Evolutionary conservation across 176 grass and related monocot species (phyloP).

Genomic region (Carex littledalei): DNA sequence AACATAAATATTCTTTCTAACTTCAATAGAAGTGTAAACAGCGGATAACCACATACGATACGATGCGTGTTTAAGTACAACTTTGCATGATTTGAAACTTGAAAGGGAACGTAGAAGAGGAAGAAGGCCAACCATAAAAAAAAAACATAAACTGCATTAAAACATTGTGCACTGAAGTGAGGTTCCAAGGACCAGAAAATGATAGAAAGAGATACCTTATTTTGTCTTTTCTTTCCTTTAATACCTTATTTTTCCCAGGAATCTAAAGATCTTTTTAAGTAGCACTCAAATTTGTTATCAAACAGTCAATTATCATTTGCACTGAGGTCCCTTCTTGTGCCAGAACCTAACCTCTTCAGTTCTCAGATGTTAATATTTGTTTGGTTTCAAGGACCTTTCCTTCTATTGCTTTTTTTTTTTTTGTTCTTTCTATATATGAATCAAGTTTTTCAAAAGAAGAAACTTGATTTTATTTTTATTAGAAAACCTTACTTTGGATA

Average conservation of each 20-base stretch:
- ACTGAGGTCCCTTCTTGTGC: not conserved
- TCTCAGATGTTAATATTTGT: not conserved
- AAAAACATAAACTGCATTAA: not conserved
- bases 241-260: not conserved
- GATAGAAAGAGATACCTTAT: not conserved
- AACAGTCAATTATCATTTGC: no score
- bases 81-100: not conserved
- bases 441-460: no score
- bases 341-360: not conserved
- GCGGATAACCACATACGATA: no score
- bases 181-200: not conserved
- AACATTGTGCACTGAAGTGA: not conserved
- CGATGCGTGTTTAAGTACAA: not conserved
- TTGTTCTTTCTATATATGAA: no score
- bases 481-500: no score
- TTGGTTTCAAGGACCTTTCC: not conserved
- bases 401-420: not conserved
- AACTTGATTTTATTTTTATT: no score
- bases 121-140: not conserved
- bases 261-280: not conserved
- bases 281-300: not conserved
- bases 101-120: not conserved
- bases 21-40: not conserved
- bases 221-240: not conserved
- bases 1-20: no score